phyloP scores from a whole-genome alignment of 768 basidiomycete genomes.

The Leccinum truebloodii region DNA sequence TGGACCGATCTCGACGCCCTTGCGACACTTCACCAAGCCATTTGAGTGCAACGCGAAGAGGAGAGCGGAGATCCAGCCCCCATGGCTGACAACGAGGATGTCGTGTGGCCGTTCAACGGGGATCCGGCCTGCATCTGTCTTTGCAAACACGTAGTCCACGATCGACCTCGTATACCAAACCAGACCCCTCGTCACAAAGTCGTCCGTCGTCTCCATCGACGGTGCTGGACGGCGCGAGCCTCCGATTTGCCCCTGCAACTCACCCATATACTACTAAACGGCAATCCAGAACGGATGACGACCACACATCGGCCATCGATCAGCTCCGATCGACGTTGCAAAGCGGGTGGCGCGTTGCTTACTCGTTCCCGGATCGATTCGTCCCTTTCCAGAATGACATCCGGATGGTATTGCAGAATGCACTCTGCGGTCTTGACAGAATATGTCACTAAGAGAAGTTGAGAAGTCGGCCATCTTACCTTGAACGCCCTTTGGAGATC shows the following conservation, averaged over 20 bases:
- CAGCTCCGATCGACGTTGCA: background rate
- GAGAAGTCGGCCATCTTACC: constrained; percentile 41
- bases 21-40: constrained; percentile 37
- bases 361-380: constrained; percentile 67
- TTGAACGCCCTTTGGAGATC: constrained; percentile 68
- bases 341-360: constrained; percentile 18
- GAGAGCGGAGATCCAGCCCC: constrained; percentile 59
- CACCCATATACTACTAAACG: constrained; percentile 55
- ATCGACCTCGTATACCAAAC: constrained; percentile 64
- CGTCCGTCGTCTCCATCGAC: constrained; percentile 29
- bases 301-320: background rate
- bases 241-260: constrained; percentile 51
- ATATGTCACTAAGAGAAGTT: background rate
- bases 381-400: constrained; percentile 43
- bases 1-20: constrained; percentile 30
- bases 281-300: background rate
- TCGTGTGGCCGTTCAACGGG: constrained; percentile 33
- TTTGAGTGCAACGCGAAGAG: constrained; percentile 48
- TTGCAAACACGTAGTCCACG: constrained; percentile 28
- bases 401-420: constrained; percentile 57
- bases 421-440: constrained; percentile 59
- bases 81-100: constrained; percentile 67
- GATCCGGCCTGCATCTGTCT: constrained; percentile 13
- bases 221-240: constrained; percentile 19
- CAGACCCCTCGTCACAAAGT: constrained; percentile 50